Evolutionary conservation across 2,329 filamentous ascomycete genomes (phyloP), one percentile per base, ranked within the genome.

Genomic region (Sclerotinia subarctica): DNA sequence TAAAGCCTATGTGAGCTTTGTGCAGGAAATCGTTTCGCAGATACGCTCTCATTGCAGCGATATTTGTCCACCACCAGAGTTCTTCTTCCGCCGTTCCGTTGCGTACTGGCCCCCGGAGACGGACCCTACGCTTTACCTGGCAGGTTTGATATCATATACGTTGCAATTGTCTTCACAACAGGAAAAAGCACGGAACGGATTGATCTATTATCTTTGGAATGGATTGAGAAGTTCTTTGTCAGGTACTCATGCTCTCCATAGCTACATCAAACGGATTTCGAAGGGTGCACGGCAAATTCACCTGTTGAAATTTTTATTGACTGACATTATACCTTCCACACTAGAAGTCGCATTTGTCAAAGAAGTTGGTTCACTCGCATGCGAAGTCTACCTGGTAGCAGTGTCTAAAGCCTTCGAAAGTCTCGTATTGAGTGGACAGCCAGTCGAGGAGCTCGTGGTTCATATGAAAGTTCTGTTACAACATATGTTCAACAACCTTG

Each of bases 151-250:
- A 26, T 71, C 74, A 11, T 77, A 76, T 57, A 73, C 70, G 24
- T 62, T 74, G 38, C 70, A 73, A 17, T 70, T 76, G 11, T 53
- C 53, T 47, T 66, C 67, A 21, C 69, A 74, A 11, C 68, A 66
- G 2, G 67, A 70, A 59, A 73, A 69, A 44, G 68, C 70, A 49
- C 67, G 71, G 13, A 70, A 68, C 10, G 71, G 72, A 42, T 68
- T 76, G 13, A 76, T 76, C 53, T 71, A 75, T 64, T 77, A 76
- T 66, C 70, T 77, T 7, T 72, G 71, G 64, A 74, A 69, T 65
- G 72, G 72, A 15, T 76, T 74, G 71, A 72, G 69, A 60, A 73
- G 69, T 46, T 71, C 74, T 35, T 47, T 76, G 6, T 64, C 70
- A 19, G 63, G 68, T 17, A 58, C 65, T 29, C 60, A 59, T 29